Evolutionary conservation across 2,329 filamentous ascomycete species (phyloP).

Genomic region (Aspergillus awamori): DNA sequence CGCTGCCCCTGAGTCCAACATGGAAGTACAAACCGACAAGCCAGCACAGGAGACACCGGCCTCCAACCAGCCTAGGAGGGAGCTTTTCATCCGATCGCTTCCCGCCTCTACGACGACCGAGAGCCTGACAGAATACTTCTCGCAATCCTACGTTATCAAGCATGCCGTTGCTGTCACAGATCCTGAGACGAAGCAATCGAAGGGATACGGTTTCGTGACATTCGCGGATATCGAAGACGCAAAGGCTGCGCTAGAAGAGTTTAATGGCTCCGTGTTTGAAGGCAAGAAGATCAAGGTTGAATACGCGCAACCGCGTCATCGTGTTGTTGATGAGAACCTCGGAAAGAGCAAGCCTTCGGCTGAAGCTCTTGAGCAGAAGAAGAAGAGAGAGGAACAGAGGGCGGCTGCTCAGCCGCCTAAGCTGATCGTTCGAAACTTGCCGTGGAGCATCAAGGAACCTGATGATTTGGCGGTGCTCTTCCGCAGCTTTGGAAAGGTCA

Average conservation of each 20-base stretch:
- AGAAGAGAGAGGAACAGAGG: constrained; percentile 59
- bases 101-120: constrained; percentile 79
- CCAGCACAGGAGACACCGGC: constrained; percentile 23
- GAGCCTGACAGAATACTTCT: constrained; percentile 83
- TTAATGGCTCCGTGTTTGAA: constrained; percentile 76
- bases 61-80: constrained; percentile 53
- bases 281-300: constrained; percentile 85
- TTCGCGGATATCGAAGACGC: constrained; percentile 94
- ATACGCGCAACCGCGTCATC: constrained; percentile 80
- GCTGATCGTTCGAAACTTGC: constrained; percentile 87
- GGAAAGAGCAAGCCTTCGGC: constrained; percentile 45
- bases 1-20: constrained; percentile 18
- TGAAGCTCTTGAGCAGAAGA: constrained; percentile 41
- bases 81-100: constrained; percentile 89
- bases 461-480: constrained; percentile 82
- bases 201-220: constrained; percentile 95
- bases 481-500: constrained; percentile 86
- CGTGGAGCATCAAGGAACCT: constrained; percentile 89
- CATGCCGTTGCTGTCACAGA: constrained; percentile 93
- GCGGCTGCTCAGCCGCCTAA: constrained; percentile 67
- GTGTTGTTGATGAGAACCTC: constrained; percentile 60
- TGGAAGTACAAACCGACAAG: constrained; percentile 28
- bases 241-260: constrained; percentile 73
- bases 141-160: constrained; percentile 90
- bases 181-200: constrained; percentile 79